Conservation (phyloP, 1,284 basidiomycete species). For the Peniophora sp. region DNA sequence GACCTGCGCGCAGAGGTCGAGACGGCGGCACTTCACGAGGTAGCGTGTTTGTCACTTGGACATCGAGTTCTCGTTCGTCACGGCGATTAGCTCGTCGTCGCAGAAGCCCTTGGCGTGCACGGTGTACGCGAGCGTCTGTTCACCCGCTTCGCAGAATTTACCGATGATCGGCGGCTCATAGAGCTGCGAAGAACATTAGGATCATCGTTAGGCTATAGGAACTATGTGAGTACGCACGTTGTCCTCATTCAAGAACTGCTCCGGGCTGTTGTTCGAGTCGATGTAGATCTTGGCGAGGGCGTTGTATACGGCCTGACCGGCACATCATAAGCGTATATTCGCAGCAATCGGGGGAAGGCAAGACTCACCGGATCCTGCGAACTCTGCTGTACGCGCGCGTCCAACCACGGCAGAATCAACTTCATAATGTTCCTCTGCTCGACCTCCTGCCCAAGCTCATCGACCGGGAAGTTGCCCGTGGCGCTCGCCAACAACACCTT, state of each 20-base stretch:
- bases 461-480: slow-evolving; percentile 95
- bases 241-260: slow-evolving; percentile 97
- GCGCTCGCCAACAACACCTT: slow-evolving; percentile 92
- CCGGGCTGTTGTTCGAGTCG: slow-evolving; percentile 98
- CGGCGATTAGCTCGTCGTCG: slow-evolving; percentile 93
- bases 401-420: slow-evolving; percentile 95
- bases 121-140: slow-evolving; percentile 98
- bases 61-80: slow-evolving; percentile 99
- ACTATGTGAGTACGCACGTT: slow-evolving; percentile 45
- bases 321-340: too few species aligned
- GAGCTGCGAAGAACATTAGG: slow-evolving; percentile 38
- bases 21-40: slow-evolving; percentile 91
- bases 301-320: slow-evolving; percentile 81
- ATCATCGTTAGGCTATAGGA: neutral
- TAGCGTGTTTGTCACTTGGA: slow-evolving; percentile 99
- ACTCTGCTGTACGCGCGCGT: slow-evolving; percentile 86
- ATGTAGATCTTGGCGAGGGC: slow-evolving; percentile 98
- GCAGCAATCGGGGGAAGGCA: too few species aligned
- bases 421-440: slow-evolving; percentile 96
- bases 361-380: slow-evolving; percentile 65
- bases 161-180: slow-evolving; percentile 97
- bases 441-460: slow-evolving; percentile 96
- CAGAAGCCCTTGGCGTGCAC: slow-evolving; percentile 99
- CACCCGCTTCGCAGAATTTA: slow-evolving; percentile 98
- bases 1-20: slow-evolving; percentile 97